A percentile compares a stretch with the other conserved stretches of the same genome.
These are phyloP conservation scores for Arthrobotrys entomopaga DNA, from an alignment of 2,329 filamentous ascomycete species.

Conservation along the genomic window DNA sequence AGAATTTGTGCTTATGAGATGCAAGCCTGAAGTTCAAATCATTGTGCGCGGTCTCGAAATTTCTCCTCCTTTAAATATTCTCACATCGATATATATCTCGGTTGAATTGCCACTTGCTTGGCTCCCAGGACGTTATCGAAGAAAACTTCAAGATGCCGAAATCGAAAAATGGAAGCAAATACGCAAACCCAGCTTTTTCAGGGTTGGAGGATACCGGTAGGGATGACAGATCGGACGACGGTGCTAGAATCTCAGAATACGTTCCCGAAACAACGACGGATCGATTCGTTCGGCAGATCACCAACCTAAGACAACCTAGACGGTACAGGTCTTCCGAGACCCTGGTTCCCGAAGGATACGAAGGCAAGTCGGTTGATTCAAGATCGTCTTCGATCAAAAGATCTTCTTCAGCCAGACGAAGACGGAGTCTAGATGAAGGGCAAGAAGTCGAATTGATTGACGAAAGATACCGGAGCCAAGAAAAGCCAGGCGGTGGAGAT, in stretches of 20 bases:
- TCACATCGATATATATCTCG: neutral
- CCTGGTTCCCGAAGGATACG: conserved; percentile 9
- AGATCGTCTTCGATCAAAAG: conserved; percentile 8
- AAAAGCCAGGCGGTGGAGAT: conserved; percentile 12
- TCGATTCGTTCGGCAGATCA: conserved; percentile 19
- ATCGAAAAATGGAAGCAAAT: conserved; percentile 7
- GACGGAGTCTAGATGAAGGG: neutral
- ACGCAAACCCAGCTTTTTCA: conserved; percentile 39
- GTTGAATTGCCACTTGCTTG: neutral
- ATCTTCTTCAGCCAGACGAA: conserved; percentile 15
- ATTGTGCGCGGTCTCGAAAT: neutral
- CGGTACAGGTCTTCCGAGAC: conserved; percentile 13
- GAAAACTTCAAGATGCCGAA: conserved; percentile 26
- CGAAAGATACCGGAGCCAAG: neutral
- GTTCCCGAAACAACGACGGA: conserved; percentile 33
- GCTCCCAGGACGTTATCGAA: neutral
- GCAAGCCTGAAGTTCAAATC: neutral
- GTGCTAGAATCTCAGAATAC: conserved; percentile 4
- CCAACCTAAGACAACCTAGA: conserved; percentile 9
- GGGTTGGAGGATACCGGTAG: neutral
- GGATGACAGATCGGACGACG: conserved; percentile 7
- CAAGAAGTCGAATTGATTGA: conserved; percentile 27
- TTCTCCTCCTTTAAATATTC: neutral
- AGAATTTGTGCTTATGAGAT: neutral
- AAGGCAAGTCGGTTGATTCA: neutral